A percentile compares a stretch with the other conserved stretches of the same genome.
These are phyloP conservation scores for Candida xyloterini DNA, from an alignment of 805 yeast genomes.

Conservation along the genomic window DNA sequence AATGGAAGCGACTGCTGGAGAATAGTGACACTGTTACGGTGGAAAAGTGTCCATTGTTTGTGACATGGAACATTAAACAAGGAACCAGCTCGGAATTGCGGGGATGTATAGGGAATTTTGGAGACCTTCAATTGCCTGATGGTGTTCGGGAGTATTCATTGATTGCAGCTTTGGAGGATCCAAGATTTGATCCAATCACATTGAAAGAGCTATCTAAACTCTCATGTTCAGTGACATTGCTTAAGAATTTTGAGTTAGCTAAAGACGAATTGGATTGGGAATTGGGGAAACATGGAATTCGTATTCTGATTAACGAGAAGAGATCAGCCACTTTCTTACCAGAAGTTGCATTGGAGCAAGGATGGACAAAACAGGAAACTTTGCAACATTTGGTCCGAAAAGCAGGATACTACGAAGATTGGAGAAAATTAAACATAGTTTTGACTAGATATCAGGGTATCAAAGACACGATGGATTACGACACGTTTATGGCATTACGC, in stretches of 20 bases:
- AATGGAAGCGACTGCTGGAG: conserved; percentile 14
- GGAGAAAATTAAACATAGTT: conserved; percentile 37
- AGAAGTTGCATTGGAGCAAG: conserved; percentile 83
- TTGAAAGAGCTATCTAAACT: conserved; percentile 51
- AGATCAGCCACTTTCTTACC: conserved; percentile 83
- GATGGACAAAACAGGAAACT: conserved; percentile 74
- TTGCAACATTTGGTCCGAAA: conserved; percentile 67
- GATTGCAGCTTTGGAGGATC: conserved; percentile 72
- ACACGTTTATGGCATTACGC: conserved; percentile 35
- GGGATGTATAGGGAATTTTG: conserved; percentile 94
- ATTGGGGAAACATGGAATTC: conserved; percentile 79
- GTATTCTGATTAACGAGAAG: conserved; percentile 47
- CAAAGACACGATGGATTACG: conserved; percentile 41
- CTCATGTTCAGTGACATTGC: conserved; percentile 60
- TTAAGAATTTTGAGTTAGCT: conserved; percentile 55
- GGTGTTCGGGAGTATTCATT: conserved; percentile 66
- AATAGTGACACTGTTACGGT: conserved; percentile 5
- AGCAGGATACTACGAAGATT: conserved; percentile 48
- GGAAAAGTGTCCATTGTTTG: conserved; percentile 62
- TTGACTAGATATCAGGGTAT: conserved; percentile 56
- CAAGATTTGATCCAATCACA: conserved; percentile 68
- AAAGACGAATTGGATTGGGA: conserved; percentile 67
- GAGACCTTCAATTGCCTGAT: conserved; percentile 44
- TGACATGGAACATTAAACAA: conserved; percentile 69
- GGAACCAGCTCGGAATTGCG: conserved; percentile 45